A percentile compares a stretch with the other conserved stretches of the same genome.
These are phyloP conservation scores for Globisporangium cederbergense DNA, from an alignment of 352 stramenopile genomes.

Conservation along the genomic window DNA sequence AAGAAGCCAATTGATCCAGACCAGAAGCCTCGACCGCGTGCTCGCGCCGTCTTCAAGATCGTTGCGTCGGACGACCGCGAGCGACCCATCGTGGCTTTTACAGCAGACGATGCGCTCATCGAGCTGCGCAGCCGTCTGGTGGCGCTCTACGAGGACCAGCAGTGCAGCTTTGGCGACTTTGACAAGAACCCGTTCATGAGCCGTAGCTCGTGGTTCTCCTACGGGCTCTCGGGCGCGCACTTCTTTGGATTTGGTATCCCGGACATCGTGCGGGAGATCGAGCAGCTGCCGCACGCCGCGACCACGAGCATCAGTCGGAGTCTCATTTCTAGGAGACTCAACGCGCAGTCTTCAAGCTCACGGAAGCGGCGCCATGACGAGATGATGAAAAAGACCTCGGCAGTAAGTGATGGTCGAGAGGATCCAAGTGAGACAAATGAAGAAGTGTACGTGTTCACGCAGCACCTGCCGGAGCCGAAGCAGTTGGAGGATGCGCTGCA, in stretches of 20 bases:
- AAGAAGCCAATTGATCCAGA: background rate
- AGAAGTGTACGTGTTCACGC: constrained; percentile 85
- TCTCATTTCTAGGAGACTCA: constrained; percentile 27
- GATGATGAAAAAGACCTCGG: constrained; percentile 11
- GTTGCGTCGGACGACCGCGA: constrained; percentile 64
- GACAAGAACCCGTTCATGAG: constrained; percentile 72
- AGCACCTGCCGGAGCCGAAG: constrained; percentile 62
- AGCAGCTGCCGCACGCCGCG: constrained; percentile 66
- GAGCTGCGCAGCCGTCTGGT: constrained; percentile 70
- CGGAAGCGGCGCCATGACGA: constrained; percentile 26
- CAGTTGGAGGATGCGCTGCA: constrained; percentile 79
- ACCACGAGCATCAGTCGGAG: constrained; percentile 60
- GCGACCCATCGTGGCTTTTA: constrained; percentile 58
- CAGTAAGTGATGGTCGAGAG: background rate
- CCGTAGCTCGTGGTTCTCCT: constrained; percentile 79
- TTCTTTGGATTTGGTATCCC: constrained; percentile 84
- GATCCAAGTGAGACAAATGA: constrained; percentile 24
- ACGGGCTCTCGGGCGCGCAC: constrained; percentile 64
- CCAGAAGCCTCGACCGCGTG: constrained; percentile 10
- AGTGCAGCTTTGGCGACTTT: constrained; percentile 26
- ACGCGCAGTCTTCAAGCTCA: constrained; percentile 10
- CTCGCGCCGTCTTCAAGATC: constrained; percentile 70
- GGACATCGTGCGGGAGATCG: constrained; percentile 60
- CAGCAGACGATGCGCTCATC: constrained; percentile 65
- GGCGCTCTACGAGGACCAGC: constrained; percentile 66